Evolutionary conservation across 2,329 filamentous ascomycete genomes (phyloP).

Genomic region (Arthrinium phaeospermum): DNA sequence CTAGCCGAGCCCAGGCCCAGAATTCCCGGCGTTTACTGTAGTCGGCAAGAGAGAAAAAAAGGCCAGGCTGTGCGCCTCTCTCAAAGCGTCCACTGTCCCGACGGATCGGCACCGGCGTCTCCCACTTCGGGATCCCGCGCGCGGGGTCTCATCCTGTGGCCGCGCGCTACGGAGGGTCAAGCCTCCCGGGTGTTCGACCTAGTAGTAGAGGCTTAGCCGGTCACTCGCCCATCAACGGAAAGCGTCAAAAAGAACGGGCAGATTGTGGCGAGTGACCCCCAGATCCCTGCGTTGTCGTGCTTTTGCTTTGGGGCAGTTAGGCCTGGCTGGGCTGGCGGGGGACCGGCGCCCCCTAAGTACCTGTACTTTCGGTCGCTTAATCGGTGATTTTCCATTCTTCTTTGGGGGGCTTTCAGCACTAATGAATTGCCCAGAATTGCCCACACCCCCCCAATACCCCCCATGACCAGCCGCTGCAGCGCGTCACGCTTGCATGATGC

Average conservation of each 20-base stretch:
- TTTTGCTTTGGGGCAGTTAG: no score
- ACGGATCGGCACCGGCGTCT: conserved; percentile 4
- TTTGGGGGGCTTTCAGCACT: not conserved
- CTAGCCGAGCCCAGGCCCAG: not conserved
- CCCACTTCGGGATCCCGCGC: not conserved
- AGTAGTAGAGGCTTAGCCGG: not conserved
- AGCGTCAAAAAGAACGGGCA: not conserved
- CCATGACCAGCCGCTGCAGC: conserved; percentile 10
- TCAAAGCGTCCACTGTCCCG: not conserved
- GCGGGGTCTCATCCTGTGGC: conserved; percentile 1
- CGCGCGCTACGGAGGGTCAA: conserved; percentile 8
- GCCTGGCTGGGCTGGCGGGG: not conserved
- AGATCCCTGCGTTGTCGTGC: not conserved
- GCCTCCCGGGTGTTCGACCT: not conserved
- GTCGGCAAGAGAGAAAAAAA: not conserved
- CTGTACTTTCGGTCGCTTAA: conserved; percentile 14
- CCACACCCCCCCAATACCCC: conserved; percentile 10
- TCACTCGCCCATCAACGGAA: not conserved
- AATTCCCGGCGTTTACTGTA: not conserved
- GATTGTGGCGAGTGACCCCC: conserved; percentile 7
- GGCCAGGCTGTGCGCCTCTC: not conserved
- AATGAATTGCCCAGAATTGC: not conserved
- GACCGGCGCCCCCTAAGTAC: not conserved
- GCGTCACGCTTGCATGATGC: conserved; percentile 21
- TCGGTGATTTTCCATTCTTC: not conserved